Percentiles rank a stretch among this genome's conserved stretches.
Conservation (phyloP, 768 basidiomycete genomes). For the Tricholoma flavovirens region DNA sequence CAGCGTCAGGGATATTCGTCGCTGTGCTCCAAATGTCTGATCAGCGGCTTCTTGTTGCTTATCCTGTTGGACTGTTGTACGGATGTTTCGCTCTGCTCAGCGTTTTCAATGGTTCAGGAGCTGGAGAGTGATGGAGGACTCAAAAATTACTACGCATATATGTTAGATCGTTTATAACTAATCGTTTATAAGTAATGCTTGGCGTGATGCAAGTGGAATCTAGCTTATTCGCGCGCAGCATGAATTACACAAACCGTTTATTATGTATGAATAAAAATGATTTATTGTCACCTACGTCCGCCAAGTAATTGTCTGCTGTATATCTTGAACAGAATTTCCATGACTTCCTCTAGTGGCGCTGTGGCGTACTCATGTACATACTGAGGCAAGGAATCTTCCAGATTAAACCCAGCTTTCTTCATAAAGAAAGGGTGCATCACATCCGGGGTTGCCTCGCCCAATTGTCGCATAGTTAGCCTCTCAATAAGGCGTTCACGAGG, state of each 20-base stretch:
- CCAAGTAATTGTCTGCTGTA: slow-evolving; percentile 69
- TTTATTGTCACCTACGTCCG: slow-evolving; percentile 10
- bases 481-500: slow-evolving; percentile 63
- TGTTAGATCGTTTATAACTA: neutral
- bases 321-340: slow-evolving; percentile 69
- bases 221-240: neutral
- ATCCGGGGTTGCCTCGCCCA: slow-evolving; percentile 86
- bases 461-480: slow-evolving; percentile 76
- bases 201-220: neutral
- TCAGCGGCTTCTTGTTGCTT: slow-evolving; percentile 91
- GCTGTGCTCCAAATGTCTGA: slow-evolving; percentile 94
- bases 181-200: too few relatives aligned
- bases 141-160: neutral
- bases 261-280: neutral
- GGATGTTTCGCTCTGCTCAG: slow-evolving; percentile 92
- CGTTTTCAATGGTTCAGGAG: slow-evolving; percentile 62
- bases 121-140: slow-evolving; percentile 19
- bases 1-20: slow-evolving; percentile 94
- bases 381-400: slow-evolving; percentile 81
- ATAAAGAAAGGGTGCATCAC: slow-evolving; percentile 86
- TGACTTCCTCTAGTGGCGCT: slow-evolving; percentile 76
- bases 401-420: slow-evolving; percentile 77
- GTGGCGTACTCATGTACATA: slow-evolving; percentile 86
- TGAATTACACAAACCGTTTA: neutral
- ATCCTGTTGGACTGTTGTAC: slow-evolving; percentile 91